These are phyloP conservation scores for Erucastrum elatum DNA, from an alignment of 345 rosid species.

Conservation along the genomic window DNA sequence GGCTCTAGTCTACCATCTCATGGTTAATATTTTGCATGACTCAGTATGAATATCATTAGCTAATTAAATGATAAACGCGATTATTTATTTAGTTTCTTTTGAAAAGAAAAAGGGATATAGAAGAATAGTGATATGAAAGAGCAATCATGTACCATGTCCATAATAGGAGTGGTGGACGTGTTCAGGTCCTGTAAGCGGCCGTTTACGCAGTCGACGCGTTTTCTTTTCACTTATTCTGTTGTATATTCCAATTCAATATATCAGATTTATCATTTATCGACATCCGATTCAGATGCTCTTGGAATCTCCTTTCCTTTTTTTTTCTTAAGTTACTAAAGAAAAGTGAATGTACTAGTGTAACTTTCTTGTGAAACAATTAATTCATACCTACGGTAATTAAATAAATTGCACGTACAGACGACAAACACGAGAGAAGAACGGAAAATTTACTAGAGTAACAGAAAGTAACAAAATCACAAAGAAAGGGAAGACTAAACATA, in stretches of 20 bases:
- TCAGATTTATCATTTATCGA: neutral
- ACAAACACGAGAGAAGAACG: neutral
- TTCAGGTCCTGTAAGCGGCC: conserved; percentile 23
- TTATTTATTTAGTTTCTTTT: too few species aligned
- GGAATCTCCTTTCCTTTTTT: neutral
- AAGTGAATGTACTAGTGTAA: too few species aligned
- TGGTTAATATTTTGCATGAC: too few species aligned
- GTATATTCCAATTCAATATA: neutral
- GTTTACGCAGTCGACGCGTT: conserved; percentile 34
- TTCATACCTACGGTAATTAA: neutral
- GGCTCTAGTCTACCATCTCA: too few species aligned
- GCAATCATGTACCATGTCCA: conserved; percentile 11
- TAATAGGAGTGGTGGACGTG: conserved; percentile 2
- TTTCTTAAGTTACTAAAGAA: neutral
- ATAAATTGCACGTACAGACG: neutral
- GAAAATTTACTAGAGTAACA: neutral
- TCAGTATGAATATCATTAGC: too few species aligned
- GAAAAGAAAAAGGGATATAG: neutral
- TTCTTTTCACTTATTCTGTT: neutral
- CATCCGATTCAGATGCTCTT: neutral
- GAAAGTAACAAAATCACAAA: neutral
- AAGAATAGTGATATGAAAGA: conserved; percentile 13
- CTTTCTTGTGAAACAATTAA: neutral
- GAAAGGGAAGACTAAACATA: neutral
- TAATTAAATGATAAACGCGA: too few species aligned